Conservation (phyloP, 495 filamentous ascomycete species). For the Penicillium fimorum region DNA sequence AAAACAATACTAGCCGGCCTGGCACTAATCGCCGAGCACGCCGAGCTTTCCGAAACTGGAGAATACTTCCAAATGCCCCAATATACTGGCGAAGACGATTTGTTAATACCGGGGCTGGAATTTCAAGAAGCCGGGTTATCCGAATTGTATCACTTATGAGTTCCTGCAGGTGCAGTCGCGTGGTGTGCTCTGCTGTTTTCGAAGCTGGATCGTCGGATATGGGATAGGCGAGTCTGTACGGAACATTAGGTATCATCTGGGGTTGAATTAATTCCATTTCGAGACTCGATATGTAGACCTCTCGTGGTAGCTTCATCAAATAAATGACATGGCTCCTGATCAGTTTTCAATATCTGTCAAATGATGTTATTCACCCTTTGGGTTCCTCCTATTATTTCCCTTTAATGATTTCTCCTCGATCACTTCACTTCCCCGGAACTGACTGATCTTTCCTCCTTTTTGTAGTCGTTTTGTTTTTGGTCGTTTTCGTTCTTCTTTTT, state of each 20-base stretch:
- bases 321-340: background rate
- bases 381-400: background rate
- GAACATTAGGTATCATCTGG: background rate
- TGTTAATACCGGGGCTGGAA: background rate
- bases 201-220: background rate
- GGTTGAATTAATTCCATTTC: background rate
- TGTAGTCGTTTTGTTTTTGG: background rate
- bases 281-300: background rate
- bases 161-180: background rate
- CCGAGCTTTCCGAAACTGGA: too few species aligned
- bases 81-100: background rate
- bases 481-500: background rate
- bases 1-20: background rate
- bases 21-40: background rate
- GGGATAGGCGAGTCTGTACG: background rate
- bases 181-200: background rate
- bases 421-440: background rate
- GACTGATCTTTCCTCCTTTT: background rate
- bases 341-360: slow-evolving; percentile 1
- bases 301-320: background rate
- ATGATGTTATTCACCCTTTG: background rate
- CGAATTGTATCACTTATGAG: background rate
- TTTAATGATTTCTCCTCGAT: background rate
- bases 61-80: background rate
- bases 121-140: background rate